phyloP scores from a whole-genome alignment of 306 rosid species.

The Begonia fuchsioides region DNA sequence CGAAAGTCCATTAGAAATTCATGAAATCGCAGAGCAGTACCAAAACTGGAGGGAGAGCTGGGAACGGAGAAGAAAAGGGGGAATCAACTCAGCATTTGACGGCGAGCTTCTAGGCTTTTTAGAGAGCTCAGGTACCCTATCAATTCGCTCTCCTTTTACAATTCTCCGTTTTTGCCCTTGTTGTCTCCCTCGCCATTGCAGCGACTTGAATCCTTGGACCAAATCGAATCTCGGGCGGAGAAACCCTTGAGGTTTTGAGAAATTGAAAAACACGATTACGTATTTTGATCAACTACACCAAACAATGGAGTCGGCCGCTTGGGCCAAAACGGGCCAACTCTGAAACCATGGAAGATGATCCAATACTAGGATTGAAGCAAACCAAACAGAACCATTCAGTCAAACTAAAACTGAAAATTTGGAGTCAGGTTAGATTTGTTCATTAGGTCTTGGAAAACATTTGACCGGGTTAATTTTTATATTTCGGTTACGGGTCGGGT shows the following conservation, averaged over 20 bases:
- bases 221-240: background rate
- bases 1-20: background rate
- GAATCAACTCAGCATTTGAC: conserved; percentile 48
- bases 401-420: too few relatives aligned
- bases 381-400: too few relatives aligned
- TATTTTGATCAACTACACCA: background rate
- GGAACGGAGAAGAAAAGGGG: conserved; percentile 18
- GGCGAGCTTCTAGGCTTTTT: conserved; percentile 57
- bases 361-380: too few relatives aligned
- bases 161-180: conserved; percentile 8
- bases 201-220: background rate
- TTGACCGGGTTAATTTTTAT: too few relatives aligned
- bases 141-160: conserved; percentile 10
- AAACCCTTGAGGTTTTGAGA: background rate
- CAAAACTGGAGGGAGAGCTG: conserved; percentile 10
- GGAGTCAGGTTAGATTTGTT: too few relatives aligned
- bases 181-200: conserved; percentile 33
- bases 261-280: background rate
- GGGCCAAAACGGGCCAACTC: background rate
- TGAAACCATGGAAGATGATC: conserved; percentile 1
- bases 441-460: too few relatives aligned
- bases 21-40: too few relatives aligned
- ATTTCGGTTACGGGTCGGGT: too few relatives aligned
- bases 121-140: conserved; percentile 27
- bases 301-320: conserved; percentile 1